These are phyloP conservation scores for Aspergillus nomiae DNA, from an alignment of 2,329 filamentous ascomycete genomes.

Conservation along the genomic window DNA sequence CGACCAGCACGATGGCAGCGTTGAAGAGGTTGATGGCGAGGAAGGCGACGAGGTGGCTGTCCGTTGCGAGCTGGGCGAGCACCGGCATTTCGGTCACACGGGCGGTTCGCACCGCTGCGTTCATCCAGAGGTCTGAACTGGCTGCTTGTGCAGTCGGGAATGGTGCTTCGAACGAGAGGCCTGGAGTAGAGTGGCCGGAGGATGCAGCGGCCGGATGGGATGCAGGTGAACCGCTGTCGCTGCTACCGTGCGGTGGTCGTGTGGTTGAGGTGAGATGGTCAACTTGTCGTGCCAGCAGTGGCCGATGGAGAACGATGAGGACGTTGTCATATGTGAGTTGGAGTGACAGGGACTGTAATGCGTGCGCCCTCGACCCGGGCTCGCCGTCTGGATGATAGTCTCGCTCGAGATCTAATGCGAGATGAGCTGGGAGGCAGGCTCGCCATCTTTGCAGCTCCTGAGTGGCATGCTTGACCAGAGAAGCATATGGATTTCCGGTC, in stretches of 20 bases:
- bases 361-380: constrained; percentile 18
- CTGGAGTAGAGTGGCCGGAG: not conserved
- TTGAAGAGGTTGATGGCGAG: constrained; percentile 51
- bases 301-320: constrained; percentile 47
- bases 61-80: constrained; percentile 41
- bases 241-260: not conserved
- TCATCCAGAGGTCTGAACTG: constrained; percentile 26
- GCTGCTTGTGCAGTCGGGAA: constrained; percentile 4
- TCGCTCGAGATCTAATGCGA: constrained; percentile 20
- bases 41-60: constrained; percentile 49
- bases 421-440: constrained; percentile 16
- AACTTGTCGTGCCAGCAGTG: constrained; percentile 41
- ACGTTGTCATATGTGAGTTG: constrained; percentile 49
- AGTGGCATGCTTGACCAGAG: constrained; percentile 21
- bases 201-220: not conserved
- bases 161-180: constrained; percentile 7
- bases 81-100: constrained; percentile 34
- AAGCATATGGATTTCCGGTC: constrained; percentile 20
- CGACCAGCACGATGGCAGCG: constrained; percentile 46
- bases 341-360: constrained; percentile 45
- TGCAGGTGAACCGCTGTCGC: not conserved
- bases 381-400: constrained; percentile 17
- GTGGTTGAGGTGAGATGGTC: constrained; percentile 27
- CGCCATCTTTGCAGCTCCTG: constrained; percentile 23
- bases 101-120: constrained; percentile 45